Evolutionary conservation across 2,329 filamentous ascomycete genomes (phyloP).

Genomic region (Alternaria hordeiaustralica): DNA sequence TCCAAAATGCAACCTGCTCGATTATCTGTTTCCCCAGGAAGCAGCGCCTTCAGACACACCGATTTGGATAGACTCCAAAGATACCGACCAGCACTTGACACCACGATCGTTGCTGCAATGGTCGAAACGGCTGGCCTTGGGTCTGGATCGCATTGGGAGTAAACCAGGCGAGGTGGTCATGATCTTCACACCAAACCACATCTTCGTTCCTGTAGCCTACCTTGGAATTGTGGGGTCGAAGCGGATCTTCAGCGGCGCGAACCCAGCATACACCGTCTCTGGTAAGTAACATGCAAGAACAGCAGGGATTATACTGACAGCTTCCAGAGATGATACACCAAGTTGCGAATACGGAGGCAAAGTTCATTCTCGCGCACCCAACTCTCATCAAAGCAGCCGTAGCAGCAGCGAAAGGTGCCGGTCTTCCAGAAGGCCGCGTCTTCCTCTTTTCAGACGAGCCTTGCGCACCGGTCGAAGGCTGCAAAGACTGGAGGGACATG

Average conservation of each 20-base stretch:
- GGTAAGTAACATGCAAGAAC: conserved; percentile 42
- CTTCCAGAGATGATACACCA: conserved; percentile 43
- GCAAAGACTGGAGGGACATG: conserved; percentile 42
- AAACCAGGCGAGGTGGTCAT: conserved; percentile 58
- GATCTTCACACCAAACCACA: conserved; percentile 61
- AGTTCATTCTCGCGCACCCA: conserved; percentile 42
- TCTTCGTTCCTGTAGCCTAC: conserved; percentile 61
- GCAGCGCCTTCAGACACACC: conserved; percentile 50
- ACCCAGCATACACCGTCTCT: conserved; percentile 59
- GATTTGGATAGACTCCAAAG: conserved; percentile 59
- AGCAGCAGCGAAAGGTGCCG: conserved; percentile 36
- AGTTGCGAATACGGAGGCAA: conserved; percentile 42
- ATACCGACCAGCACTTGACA: conserved; percentile 54
- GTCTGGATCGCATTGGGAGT: conserved; percentile 55
- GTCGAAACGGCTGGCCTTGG: conserved; percentile 57
- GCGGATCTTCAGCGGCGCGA: conserved; percentile 61
- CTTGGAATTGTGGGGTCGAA: conserved; percentile 60
- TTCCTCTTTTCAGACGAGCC: conserved; percentile 44
- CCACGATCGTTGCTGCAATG: conserved; percentile 56
- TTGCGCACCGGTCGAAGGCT: conserved; percentile 29
- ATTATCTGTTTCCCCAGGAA: conserved; percentile 42
- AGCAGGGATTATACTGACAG: conserved; percentile 7
- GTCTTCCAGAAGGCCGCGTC: conserved; percentile 37
- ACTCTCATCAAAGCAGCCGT: conserved; percentile 36
- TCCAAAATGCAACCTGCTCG: conserved; percentile 53